Base-by-base conservation (phyloP, 352 stramenopile species). In the Globisporangium recalcitrans region DNA sequence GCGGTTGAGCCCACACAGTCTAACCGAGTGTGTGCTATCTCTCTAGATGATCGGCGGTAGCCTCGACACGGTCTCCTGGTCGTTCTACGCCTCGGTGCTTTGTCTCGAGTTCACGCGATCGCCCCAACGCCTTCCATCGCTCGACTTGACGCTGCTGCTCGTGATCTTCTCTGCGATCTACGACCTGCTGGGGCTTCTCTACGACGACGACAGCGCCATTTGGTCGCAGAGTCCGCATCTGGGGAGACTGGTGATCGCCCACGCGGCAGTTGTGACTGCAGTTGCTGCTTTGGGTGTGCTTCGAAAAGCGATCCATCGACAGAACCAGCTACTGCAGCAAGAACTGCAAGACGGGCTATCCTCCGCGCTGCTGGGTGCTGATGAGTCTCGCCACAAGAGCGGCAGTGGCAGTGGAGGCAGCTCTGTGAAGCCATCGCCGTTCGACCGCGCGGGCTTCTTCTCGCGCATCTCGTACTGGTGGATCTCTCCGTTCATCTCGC, bases 401-500 rank as follows among this genome's bases (percentile, higher is more conserved):
- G 32, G 32, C 14, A 16, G 32, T 38, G 32, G 10, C 10, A 16
- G 16, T 7, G 7, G 5, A 7, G 36, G 19, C 14, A 46, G 21
- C 6, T 46, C 38, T n/a, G 38, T 21, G 16, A 16, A 46, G 4
- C 16, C 24, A 21, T 88, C 66, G 31, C 74, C 78, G 10, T 77
- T 91, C 34, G 83, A 93, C 51, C 66, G 60, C 14, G 78, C 81
- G 1, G 71, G 72, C 7, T 77, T 73, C 55, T 40, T 87, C 32
- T 90, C 82, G 16, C 78, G 78, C 16, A 58, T 91, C n/a, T 78
- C 80, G 44, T 92, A 87, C 55, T 29, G 62, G 32, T 93, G 83
- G 82, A 74, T 92, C 42, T 76, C 82, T 16, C 83, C 80, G 10
- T 74, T 91, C 38, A 83, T 95, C 54, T 5, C 48, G 5, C 59